These are phyloP conservation scores for Pythium volutum DNA, from an alignment of 352 stramenopile genomes.

Conservation along the genomic window DNA sequence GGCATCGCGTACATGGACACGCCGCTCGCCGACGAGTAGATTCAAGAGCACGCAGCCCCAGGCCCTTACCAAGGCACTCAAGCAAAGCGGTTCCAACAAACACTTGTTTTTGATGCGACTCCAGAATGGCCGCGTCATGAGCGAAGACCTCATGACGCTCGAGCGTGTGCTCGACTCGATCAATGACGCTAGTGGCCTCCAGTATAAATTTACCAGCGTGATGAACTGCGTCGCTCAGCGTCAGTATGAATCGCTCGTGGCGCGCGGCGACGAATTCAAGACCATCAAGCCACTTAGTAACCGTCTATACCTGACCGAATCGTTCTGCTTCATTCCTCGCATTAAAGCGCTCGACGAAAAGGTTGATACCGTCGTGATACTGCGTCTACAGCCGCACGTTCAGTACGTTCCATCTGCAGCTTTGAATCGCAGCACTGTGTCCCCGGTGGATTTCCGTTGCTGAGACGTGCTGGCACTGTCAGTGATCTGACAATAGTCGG, in stretches of 20 bases:
- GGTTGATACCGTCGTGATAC: constrained; percentile 1
- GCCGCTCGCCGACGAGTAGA: constrained; percentile 14
- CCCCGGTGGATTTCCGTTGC: no score
- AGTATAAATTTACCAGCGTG: constrained; percentile 19
- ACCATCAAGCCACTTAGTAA: constrained; percentile 17
- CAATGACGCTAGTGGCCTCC: not conserved
- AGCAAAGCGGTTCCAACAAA: constrained; percentile 20
- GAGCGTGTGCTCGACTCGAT: constrained; percentile 25
- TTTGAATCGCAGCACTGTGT: no score
- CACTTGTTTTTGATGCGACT: constrained; percentile 30
- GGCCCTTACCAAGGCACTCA: constrained; percentile 10
- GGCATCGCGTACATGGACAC: constrained; percentile 30
- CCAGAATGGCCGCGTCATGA: constrained; percentile 19
- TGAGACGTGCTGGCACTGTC: no score
- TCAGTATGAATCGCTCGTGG: constrained; percentile 6
- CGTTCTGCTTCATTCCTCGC: constrained; percentile 19
- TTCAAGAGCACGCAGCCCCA: constrained; percentile 6
- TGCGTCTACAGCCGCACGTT: no score
- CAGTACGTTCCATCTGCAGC: no score
- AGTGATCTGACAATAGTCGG: no score
- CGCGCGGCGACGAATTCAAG: constrained; percentile 9
- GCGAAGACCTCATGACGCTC: constrained; percentile 22
- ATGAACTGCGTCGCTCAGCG: constrained; percentile 23
- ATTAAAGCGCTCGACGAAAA: constrained; percentile 19
- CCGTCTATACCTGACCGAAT: constrained; percentile 1